phyloP scores from a whole-genome alignment of 2,329 filamentous ascomycete species.

The Chalaropsis ovoidea region DNA sequence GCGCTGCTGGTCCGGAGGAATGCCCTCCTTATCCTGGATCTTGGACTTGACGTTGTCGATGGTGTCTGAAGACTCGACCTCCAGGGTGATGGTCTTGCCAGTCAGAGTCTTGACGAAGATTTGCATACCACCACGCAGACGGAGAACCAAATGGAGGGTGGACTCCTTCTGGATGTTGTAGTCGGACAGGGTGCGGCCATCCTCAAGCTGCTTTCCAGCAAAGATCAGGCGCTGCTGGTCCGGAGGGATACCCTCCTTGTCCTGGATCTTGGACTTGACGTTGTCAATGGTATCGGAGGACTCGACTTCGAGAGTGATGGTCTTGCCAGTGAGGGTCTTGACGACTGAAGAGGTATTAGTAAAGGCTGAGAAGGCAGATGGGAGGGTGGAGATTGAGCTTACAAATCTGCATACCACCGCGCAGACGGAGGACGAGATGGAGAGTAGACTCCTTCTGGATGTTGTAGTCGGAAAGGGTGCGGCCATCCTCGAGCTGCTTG shows the following conservation, averaged over 20 bases:
- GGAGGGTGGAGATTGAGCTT: background rate
- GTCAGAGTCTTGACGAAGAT: constrained; percentile 80
- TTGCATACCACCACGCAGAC: constrained; percentile 56
- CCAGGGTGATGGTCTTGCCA: constrained; percentile 87
- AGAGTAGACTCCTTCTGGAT: constrained; percentile 87
- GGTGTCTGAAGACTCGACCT: constrained; percentile 80
- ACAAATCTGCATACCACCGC: constrained; percentile 65
- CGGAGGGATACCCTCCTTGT: constrained; percentile 87
- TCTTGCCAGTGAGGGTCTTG: constrained; percentile 84
- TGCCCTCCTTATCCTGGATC: constrained; percentile 97
- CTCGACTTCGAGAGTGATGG: constrained; percentile 85
- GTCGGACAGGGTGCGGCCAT: constrained; percentile 80
- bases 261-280: constrained; percentile 87
- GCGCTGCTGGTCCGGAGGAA: constrained; percentile 91
- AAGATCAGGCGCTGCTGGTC: constrained; percentile 93
- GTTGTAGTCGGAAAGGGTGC: constrained; percentile 89
- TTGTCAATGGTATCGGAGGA: constrained; percentile 88
- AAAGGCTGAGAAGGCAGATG: constrained; percentile 31
- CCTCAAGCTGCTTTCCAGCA: constrained; percentile 85
- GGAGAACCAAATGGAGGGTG: constrained; percentile 64
- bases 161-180: constrained; percentile 79
- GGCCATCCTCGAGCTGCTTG: constrained; percentile 87
- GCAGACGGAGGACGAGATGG: constrained; percentile 68
- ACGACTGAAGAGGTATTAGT: constrained; percentile 48
- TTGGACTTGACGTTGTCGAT: constrained; percentile 96